Conservation (phyloP, 306 rosid genomes). For the Cucurbita pepo region DNA sequence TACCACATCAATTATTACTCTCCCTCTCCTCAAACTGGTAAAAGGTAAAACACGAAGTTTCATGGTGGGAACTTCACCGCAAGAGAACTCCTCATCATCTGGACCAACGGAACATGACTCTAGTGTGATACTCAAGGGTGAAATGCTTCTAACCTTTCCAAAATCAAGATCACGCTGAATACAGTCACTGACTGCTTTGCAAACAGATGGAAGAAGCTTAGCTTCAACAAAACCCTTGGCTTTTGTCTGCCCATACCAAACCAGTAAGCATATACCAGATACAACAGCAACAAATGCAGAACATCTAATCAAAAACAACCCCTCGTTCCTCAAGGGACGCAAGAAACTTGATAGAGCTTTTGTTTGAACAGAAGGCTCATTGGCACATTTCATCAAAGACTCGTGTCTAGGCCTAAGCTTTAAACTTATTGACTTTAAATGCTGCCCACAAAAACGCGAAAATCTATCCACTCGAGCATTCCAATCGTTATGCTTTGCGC, state of each 20-base stretch:
- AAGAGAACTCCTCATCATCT: slow-evolving; percentile 60
- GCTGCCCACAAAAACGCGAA: slow-evolving; percentile 39
- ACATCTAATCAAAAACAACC: slow-evolving; percentile 56
- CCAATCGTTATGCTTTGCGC: slow-evolving; percentile 35
- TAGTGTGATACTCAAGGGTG: slow-evolving; percentile 73
- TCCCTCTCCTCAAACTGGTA: slow-evolving; percentile 75
- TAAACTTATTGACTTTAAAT: slow-evolving; percentile 44
- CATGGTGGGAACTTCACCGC: slow-evolving; percentile 65
- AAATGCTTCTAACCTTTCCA: slow-evolving; percentile 65
- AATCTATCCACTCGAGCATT: slow-evolving; percentile 35
- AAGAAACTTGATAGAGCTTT: slow-evolving; percentile 34
- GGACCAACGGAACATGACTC: slow-evolving; percentile 83
- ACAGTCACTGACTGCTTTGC: slow-evolving; percentile 46
- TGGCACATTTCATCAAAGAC: slow-evolving; percentile 42
- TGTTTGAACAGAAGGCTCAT: slow-evolving; percentile 34
- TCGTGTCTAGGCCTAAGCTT: slow-evolving; percentile 24
- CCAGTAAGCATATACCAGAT: slow-evolving; percentile 60
- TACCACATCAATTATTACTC: slow-evolving; percentile 75
- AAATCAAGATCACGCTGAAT: slow-evolving; percentile 64
- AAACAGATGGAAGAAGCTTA: slow-evolving; percentile 62
- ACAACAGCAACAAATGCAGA: slow-evolving; percentile 46
- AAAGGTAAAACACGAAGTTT: slow-evolving; percentile 59
- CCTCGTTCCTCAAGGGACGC: slow-evolving; percentile 49
- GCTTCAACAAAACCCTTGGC: slow-evolving; percentile 59
- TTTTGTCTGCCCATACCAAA: slow-evolving; percentile 62